Conservation (phyloP, 2,329 filamentous ascomycete genomes). For the Pseudogymnoascus sp. region DNA sequence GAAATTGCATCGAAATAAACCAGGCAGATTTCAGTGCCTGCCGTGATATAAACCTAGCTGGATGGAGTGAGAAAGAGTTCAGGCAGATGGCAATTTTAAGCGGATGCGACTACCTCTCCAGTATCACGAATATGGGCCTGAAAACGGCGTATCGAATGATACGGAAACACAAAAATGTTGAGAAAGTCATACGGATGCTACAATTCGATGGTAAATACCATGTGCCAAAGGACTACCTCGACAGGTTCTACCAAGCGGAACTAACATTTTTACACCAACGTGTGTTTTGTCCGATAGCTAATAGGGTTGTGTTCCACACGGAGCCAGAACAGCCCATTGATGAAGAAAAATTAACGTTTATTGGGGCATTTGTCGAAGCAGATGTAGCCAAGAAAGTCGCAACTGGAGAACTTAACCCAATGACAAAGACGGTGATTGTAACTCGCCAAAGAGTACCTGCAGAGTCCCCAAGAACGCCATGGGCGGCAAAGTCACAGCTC, state of each 20-base stretch:
- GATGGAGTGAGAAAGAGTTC: constrained; percentile 89
- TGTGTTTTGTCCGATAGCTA: constrained; percentile 73
- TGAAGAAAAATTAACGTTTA: constrained; percentile 66
- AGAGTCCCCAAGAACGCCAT: constrained; percentile 14
- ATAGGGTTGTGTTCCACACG: constrained; percentile 68
- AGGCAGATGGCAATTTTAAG: constrained; percentile 93
- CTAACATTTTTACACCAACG: constrained; percentile 90
- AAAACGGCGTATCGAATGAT: constrained; percentile 91
- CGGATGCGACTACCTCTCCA: constrained; percentile 89
- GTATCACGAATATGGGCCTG: constrained; percentile 76
- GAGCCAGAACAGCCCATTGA: constrained; percentile 54
- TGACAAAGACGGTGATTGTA: constrained; percentile 60
- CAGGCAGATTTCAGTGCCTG: constrained; percentile 82
- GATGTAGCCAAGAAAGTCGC: constrained; percentile 68
- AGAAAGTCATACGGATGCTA: constrained; percentile 71
- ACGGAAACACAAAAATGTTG: constrained; percentile 80
- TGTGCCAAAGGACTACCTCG: constrained; percentile 73
- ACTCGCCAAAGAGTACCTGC: constrained; percentile 23
- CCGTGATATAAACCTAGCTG: constrained; percentile 77
- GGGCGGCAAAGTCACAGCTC: constrained; percentile 14
- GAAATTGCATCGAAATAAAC: constrained; percentile 86
- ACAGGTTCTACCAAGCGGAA: constrained; percentile 78
- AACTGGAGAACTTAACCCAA: constrained; percentile 75
- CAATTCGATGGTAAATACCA: constrained; percentile 83
- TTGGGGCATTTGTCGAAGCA: constrained; percentile 65